These are phyloP conservation scores for Emericellopsis atlantica DNA, from an alignment of 2,329 filamentous ascomycete genomes.

Conservation along the genomic window DNA sequence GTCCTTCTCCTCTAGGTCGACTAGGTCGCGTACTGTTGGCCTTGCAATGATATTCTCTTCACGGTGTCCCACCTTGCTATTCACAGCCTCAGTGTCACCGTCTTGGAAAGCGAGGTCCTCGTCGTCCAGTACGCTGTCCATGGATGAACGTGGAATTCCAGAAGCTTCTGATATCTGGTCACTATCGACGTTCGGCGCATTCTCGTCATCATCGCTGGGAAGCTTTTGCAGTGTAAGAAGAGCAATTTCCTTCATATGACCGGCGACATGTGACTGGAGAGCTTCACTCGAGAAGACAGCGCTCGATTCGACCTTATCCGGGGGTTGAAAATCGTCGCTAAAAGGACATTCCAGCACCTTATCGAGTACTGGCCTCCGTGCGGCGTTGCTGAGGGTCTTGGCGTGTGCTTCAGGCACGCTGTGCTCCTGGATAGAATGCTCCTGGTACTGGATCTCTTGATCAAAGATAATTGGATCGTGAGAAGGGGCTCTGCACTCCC, in stretches of 20 bases:
- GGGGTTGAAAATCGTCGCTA: constrained; percentile 11
- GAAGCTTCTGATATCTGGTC: constrained; percentile 12
- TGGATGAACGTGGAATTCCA: constrained; percentile 12
- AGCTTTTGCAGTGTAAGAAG: constrained; percentile 16
- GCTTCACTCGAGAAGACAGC: constrained; percentile 9
- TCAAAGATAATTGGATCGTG: constrained; percentile 12
- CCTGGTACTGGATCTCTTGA: constrained; percentile 10
- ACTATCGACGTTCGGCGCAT: constrained; percentile 10
- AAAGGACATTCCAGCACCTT: constrained; percentile 13
- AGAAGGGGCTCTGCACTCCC: constrained; percentile 15
- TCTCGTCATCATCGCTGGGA: constrained; percentile 10
- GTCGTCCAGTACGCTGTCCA: constrained; percentile 15
- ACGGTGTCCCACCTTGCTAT: constrained; percentile 2
- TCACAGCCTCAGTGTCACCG: constrained; percentile 5
- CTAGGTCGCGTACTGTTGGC: constrained; percentile 6
- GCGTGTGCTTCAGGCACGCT: constrained; percentile 4
- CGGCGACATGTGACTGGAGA: constrained; percentile 14
- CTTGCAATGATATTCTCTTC: constrained; percentile 4
- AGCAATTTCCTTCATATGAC: constrained; percentile 17
- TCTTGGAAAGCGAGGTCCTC: constrained; percentile 10
- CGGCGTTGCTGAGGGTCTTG: constrained; percentile 10
- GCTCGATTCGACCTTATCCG: constrained; percentile 9
- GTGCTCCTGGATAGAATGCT: constrained; percentile 12
- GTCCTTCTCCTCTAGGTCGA: constrained; percentile 9
- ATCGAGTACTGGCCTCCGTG: constrained; percentile 10